These are phyloP conservation scores for Penicillium sp. DNA, from an alignment of 2,329 filamentous ascomycete species.

Conservation along the genomic window DNA sequence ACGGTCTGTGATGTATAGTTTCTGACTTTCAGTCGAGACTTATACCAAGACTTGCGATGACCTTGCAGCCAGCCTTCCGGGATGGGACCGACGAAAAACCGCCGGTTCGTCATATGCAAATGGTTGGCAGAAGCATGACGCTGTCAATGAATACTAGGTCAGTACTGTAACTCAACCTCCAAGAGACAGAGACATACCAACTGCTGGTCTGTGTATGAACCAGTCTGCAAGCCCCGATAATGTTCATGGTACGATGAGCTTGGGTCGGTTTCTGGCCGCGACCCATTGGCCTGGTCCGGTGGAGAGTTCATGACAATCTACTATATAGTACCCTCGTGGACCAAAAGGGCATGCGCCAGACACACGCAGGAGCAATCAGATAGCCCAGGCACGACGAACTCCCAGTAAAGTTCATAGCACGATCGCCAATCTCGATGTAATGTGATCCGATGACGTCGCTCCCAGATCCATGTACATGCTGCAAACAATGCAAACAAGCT, in stretches of 20 bases:
- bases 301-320: conserved; percentile 28
- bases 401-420: conserved; percentile 5
- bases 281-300: conserved; percentile 19
- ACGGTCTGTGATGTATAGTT: conserved; percentile 49
- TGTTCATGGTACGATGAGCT: conserved; percentile 20
- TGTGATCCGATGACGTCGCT: conserved; percentile 33
- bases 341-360: conserved; percentile 4
- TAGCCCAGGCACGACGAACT: conserved; percentile 11
- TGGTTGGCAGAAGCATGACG: conserved; percentile 62
- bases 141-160: conserved; percentile 28
- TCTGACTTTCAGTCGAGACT: conserved; percentile 41
- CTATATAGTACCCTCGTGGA: conserved; percentile 1
- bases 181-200: conserved; percentile 41
- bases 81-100: conserved; percentile 64
- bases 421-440: conserved; percentile 20
- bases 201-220: conserved; percentile 55
- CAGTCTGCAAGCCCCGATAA: conserved; percentile 42
- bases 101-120: conserved; percentile 59
- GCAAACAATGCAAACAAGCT: conserved; percentile 14
- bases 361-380: conserved; percentile 4
- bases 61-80: conserved; percentile 63
- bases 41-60: conserved; percentile 63
- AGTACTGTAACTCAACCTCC: neutral
- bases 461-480: neutral
- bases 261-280: conserved; percentile 16